Evolutionary conservation across 768 basidiomycete genomes (phyloP), one percentile per base, ranked within the genome.

Genomic region (Mycena epipterygia): DNA sequence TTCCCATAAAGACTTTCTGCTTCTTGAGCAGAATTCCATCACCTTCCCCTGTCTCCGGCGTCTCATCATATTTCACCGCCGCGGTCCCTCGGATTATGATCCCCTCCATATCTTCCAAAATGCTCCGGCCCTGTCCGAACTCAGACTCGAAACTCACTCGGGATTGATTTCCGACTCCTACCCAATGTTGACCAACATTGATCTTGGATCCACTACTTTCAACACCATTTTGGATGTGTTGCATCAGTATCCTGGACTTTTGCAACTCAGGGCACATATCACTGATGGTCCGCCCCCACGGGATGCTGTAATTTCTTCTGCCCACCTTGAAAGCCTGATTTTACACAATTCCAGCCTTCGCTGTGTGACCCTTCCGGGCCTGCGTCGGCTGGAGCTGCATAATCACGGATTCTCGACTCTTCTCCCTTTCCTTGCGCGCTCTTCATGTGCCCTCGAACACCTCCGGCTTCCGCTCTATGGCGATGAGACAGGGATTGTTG

Each of bases 391-490:
- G 32, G 52, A 53, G 32, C 30, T 53, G 52, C 25, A 53, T 33
- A 27, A 33, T 53, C 2, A 21, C 52, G 30, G 19, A 53, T 53
- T 53, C 30, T 33, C n/a, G 30, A 33, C 30, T 21, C 30, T 53
- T 33, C 52, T 53, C 32, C 32, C 52, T 53, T 33, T 53, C 25
- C 52, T 53, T 53, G 52, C 52, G 52, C 52, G 52, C 52, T 53
- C 52, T 33, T 53, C 30, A 33, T 53, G 52, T 32, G 32, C 33
- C 30, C 52, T 53, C 52, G 52, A 53, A 33, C 30, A 33, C 52
- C 52, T 53, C 52, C 32, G 13, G 30, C 30, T 53, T 33, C 52
- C 52, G 9, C 17, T 33, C 30, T 11, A 53, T 5, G 52, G 52
- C 30, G 32, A 53, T 33, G 30, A 53, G 30, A 53, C 52, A 33